Base-by-base conservation (phyloP, 129 eudicot species). In the Flaveria robusta region DNA sequence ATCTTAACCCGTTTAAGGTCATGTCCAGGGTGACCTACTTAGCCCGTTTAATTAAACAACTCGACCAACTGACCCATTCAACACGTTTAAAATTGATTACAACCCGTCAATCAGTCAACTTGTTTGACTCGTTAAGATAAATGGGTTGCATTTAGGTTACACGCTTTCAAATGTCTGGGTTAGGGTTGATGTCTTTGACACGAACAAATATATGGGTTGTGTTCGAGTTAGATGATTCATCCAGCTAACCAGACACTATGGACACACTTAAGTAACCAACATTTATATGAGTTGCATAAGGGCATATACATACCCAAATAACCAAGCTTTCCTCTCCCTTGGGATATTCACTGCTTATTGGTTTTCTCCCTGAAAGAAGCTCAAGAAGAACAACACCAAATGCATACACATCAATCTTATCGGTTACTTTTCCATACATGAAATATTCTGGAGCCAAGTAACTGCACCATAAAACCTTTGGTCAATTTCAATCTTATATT, bases 361-460 rank as follows among this genome's bases (percentile, higher is more conserved):
- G 99, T 75, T 89, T 94, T 76, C 93, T 89, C 45, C 99, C 99
- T 0, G 99, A 86, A 22, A 94, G 87, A 84, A 94, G 99, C 88
- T 94, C 99, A 26, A 94, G 94, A 78, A 94, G 99, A 68, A 94
- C 99, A 70, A 94, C 99, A 3, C 99, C 99, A 76, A 85, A 91
- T 23, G 97, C 99, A 59, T 91, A 94, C 22, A 94, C 99, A 46
- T 94, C 99, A 39, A 94, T 81, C 82, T 91, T 94, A 47, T 94
- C 91, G 19, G 85, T 94, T 76, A 94, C 96, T 83, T 94, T 94
- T 27, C 99, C 99, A 47, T 89, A 82, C 97, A 94, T 91, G 86
- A 94, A 94, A 84, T 94, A 94, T 60, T 94, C 99, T 9, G 99
- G 99, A 65, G 99, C 99, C 83, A 94, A 89, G 80, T 94, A 94